A percentile compares a stretch with the other conserved stretches of the same genome.
These are phyloP conservation scores for Taiozyma onychis DNA, from an alignment of 1,139 yeast species.

Conservation along the genomic window DNA sequence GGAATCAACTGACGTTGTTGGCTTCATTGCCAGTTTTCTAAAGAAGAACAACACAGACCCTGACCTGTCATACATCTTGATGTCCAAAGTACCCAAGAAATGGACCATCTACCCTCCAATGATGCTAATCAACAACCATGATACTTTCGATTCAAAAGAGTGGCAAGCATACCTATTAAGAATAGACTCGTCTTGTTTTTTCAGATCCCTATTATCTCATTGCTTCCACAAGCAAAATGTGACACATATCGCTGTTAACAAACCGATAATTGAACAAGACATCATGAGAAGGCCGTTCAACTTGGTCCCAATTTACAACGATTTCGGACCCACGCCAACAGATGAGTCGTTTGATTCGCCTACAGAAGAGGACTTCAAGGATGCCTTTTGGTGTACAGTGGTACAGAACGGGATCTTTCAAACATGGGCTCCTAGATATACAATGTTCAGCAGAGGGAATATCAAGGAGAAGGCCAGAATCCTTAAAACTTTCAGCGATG, in stretches of 20 bases:
- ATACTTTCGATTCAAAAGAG: slow-evolving; percentile 33
- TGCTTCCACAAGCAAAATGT: slow-evolving; percentile 21
- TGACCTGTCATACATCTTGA: neutral
- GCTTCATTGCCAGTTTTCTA: neutral
- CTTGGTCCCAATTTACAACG: slow-evolving; percentile 55
- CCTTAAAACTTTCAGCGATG: slow-evolving; percentile 30
- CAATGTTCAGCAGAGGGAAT: slow-evolving; percentile 91
- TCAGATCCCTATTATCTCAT: slow-evolving; percentile 22
- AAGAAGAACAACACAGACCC: neutral
- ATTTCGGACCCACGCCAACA: slow-evolving; percentile 46
- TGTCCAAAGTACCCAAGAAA: slow-evolving; percentile 25
- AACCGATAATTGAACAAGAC: slow-evolving; percentile 57
- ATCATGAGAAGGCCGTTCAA: slow-evolving; percentile 59
- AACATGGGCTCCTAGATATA: slow-evolving; percentile 77
- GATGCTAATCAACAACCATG: slow-evolving; percentile 43
- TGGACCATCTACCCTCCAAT: slow-evolving; percentile 67
- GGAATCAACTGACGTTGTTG: neutral
- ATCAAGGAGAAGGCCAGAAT: slow-evolving; percentile 75
- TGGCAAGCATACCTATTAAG: slow-evolving; percentile 30
- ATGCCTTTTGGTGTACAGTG: slow-evolving; percentile 68
- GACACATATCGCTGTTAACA: slow-evolving; percentile 68
- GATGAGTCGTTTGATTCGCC: slow-evolving; percentile 33
- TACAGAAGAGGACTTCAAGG: slow-evolving; percentile 34
- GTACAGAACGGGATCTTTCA: slow-evolving; percentile 74
- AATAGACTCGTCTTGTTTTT: slow-evolving; percentile 21